A percentile compares a stretch with the other conserved stretches of the same genome.
Evolutionary conservation across 768 basidiomycete genomes (phyloP).

Genomic region (Pleurotus salmoneostramineus): DNA sequence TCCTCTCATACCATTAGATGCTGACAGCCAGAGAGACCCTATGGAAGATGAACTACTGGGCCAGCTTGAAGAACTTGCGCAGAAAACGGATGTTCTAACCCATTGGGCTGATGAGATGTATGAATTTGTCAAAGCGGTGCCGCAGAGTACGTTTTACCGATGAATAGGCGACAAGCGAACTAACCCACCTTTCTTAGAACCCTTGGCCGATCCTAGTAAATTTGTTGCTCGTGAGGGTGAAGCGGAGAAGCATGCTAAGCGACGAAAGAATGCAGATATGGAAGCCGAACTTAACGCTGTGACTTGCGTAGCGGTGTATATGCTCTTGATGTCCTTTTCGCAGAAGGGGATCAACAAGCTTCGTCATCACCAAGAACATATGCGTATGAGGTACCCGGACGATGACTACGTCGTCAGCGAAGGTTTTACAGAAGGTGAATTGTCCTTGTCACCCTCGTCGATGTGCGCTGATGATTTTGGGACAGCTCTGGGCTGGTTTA

Average conservation of each 20-base stretch:
- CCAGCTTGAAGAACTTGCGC: constrained; percentile 82
- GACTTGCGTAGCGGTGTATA: constrained; percentile 84
- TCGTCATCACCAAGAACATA: constrained; percentile 71
- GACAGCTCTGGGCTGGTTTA: constrained; percentile 84
- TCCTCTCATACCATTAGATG: constrained; percentile 47
- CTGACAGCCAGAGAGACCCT: constrained; percentile 51
- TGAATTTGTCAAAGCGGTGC: constrained; percentile 79
- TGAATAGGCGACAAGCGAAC: constrained; percentile 6
- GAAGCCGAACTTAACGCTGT: constrained; percentile 83
- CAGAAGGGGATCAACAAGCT: constrained; percentile 90
- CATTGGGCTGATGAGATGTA: constrained; percentile 96
- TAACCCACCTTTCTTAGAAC: constrained; percentile 42
- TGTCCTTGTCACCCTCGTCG: not conserved
- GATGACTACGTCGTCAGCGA: constrained; percentile 74
- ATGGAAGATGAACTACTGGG: constrained; percentile 83
- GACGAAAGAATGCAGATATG: constrained; percentile 68
- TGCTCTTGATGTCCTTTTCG: constrained; percentile 89
- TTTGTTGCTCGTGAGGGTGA: constrained; percentile 71
- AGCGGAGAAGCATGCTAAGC: constrained; percentile 61
- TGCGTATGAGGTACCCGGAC: constrained; percentile 77
- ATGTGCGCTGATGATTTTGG: constrained; percentile 10
- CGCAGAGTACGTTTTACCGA: constrained; percentile 51
- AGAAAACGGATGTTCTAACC: constrained; percentile 92
- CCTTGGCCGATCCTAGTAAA: constrained; percentile 75
- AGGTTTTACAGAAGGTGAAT: constrained; percentile 73